A percentile compares a stretch with the other conserved stretches of the same genome.
phyloP scores from a whole-genome alignment of 2,329 filamentous ascomycete species.

The Emergomyces pasteurianus region DNA sequence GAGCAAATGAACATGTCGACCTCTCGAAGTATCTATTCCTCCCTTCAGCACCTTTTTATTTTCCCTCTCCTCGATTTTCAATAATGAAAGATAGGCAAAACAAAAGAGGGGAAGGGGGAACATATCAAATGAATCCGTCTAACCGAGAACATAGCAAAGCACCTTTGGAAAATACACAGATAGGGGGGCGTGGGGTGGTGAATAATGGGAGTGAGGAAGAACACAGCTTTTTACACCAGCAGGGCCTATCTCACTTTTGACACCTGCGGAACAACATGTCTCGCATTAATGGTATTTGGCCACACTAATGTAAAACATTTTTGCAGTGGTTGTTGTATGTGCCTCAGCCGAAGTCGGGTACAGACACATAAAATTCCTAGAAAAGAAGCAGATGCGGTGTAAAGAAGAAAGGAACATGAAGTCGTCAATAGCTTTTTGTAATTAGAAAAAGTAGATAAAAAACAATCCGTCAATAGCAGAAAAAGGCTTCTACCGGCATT shows the following conservation, averaged over 20 bases:
- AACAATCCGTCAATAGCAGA: neutral
- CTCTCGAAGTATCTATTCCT: too few species aligned
- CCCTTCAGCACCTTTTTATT: too few species aligned
- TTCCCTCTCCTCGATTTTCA: too few species aligned
- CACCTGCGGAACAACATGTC: neutral
- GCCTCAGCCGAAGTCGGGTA: neutral
- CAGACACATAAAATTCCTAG: neutral
- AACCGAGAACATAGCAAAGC: neutral
- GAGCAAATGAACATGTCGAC: too few species aligned
- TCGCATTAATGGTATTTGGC: neutral
- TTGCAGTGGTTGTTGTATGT: neutral
- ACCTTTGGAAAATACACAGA: neutral
- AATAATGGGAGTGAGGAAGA: neutral
- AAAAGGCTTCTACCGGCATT: neutral
- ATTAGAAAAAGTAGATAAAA: neutral
- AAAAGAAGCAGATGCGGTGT: neutral
- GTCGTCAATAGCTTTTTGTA: neutral
- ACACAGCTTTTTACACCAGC: neutral
- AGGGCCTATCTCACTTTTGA: neutral
- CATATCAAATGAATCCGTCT: neutral
- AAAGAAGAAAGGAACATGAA: neutral
- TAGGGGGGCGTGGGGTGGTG: neutral
- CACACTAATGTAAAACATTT: neutral
- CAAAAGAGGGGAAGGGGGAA: too few species aligned
- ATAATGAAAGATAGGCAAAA: too few species aligned